Base-by-base conservation (phyloP, 257 asterid genomes). In the Gentiana macrophylla region DNA sequence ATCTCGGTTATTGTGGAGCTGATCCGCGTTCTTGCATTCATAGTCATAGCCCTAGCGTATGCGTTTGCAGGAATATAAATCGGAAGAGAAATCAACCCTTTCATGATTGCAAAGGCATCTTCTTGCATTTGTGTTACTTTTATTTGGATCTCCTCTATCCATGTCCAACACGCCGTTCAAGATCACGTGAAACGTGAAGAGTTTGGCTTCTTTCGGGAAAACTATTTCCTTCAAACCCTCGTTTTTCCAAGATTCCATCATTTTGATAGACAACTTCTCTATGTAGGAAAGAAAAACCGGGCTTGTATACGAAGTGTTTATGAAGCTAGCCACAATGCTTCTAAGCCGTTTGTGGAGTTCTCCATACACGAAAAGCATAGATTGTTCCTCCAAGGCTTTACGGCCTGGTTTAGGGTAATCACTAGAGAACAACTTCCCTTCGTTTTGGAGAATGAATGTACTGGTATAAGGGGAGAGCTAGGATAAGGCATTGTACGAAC, bases 51-150 rank as follows among this genome's bases (percentile, higher is more conserved):
- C 70, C 65, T 79, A 24, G 84, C 71, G 61, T 77, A 82, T 59
- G 94, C 78, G 12, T 82, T 79, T 56, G 84, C 84, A 0, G 94
- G 91, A 70, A 84, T 63, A 61, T 73, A 48, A 1, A 84, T 8
- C 10, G 94, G 94, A 37, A 81, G 44, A 38, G 44, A 38, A 1
- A 8, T 4, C 4, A 38, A 38, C 44, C 44, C 44, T 38, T 38
- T 38, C 44, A 8, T 38, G 7, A 38, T 38, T 38, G 44, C 44
- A 38, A 5, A 38, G 44, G 8, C 7, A 38, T 38, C 44, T 38
- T 38, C 44, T 38, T 38, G 44, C 8, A 38, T 38, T 38, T 38
- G 7, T 15, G 24, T 15, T 38, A 8, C 44, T 15, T 15, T 15
- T 15, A 4, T 38, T 38, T 5, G 44, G 4, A 8, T 38, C 44